Evolutionary conservation across 2,329 filamentous ascomycete species (phyloP), one percentile per base, ranked within the genome.

Genomic region (Nothomitra cinnamomea): DNA sequence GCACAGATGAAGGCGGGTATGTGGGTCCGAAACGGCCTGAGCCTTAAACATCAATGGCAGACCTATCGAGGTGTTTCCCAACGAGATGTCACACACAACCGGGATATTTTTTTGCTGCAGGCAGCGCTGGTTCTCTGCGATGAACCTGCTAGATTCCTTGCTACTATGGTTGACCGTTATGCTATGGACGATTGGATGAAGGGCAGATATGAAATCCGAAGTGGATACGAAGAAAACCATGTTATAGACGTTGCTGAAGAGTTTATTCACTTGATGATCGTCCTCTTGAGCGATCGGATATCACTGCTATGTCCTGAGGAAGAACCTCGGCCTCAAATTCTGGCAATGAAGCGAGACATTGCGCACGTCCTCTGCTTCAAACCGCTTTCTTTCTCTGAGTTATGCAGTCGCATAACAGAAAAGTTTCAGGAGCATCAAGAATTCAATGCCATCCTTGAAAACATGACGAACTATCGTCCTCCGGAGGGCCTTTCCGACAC

Each of bases 11-110:
- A 94, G 66, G 88, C 90, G 17, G 87, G 88, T 52, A 94, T 96
- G 82, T 98, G 94, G 92, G 90, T 98, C 58, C 82, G 92, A 54
- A 98, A 98, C 64, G 92, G 92, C 1, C 87, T 98, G 63, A 96
- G 90, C 61, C 76, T 98, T 52, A 81, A 90, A 40, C 92, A 98
- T 65, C 92, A 98, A 67, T 92, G 94, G 65, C 85, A 85, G 52
- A 92, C 89, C 17, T 98, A 98, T 65, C 82, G 88, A 15, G 89
- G 87, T 41, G 87, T 95, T 13, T 80, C 81, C 10, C 87, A 94
- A 62, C 77, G 92, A 59, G 92, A 98, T 66, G 85, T 95, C 19
- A 88, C 87, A 1, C 90, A 95, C 62, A 90, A 95, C 61, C 80
- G 92, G 55, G 94, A 98, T 63, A 85, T 98, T 45, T 94, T 96